Conservation (phyloP, 139 green algal species). For the Pseudopediastrum boryanum region DNA sequence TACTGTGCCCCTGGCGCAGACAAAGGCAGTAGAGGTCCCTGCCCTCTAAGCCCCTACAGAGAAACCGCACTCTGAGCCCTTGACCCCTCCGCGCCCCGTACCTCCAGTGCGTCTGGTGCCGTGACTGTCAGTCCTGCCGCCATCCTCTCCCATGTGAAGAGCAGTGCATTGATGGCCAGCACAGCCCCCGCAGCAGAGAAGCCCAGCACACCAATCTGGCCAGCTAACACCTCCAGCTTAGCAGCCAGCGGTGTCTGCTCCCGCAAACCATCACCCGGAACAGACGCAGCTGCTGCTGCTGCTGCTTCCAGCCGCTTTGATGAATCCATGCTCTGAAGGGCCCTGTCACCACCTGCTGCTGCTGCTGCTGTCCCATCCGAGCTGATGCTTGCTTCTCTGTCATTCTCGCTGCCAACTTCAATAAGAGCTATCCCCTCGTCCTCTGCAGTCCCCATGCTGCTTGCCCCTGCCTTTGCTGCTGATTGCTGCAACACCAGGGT, state of each 20-base stretch:
- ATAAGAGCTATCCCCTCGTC: too few relatives aligned
- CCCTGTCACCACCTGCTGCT: conserved; percentile 10
- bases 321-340: background rate
- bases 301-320: background rate
- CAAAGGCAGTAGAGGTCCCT: too few relatives aligned
- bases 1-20: too few relatives aligned
- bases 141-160: conserved; percentile 39
- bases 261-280: conserved; percentile 23
- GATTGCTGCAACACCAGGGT: too few relatives aligned
- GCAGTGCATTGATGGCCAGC: conserved; percentile 51
- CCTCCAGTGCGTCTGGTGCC: conserved; percentile 20
- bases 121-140: background rate
- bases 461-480: too few relatives aligned
- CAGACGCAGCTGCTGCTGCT: background rate
- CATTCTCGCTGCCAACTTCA: too few relatives aligned
- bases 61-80: background rate
- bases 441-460: too few relatives aligned
- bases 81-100: background rate
- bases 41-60: too few relatives aligned
- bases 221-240: conserved; percentile 78
- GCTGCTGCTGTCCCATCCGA: too few relatives aligned
- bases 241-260: conserved; percentile 74
- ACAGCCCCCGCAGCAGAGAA: conserved; percentile 62
- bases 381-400: too few relatives aligned
- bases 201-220: conserved; percentile 74